Evolutionary conservation across 2,329 filamentous ascomycete species (phyloP).

Genomic region (Cladosporium sp.): DNA sequence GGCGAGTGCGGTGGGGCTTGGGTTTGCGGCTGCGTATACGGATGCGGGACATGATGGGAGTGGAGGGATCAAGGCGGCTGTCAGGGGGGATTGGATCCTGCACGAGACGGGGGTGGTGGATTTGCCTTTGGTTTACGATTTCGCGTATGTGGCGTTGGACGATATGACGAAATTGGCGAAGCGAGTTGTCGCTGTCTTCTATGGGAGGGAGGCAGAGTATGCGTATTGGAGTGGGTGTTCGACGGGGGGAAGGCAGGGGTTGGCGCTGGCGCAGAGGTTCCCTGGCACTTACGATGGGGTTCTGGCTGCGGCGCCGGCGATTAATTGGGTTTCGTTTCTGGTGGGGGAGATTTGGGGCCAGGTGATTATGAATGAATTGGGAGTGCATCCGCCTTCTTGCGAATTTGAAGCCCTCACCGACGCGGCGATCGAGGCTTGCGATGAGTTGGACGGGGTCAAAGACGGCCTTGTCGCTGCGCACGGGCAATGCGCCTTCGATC

Average conservation of each 20-base stretch:
- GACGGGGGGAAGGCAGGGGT: slow-evolving; percentile 34
- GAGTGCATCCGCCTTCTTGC: slow-evolving; percentile 21
- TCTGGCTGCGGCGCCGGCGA: slow-evolving; percentile 33
- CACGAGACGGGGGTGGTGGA: slow-evolving; percentile 44
- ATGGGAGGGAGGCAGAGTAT: slow-evolving; percentile 27
- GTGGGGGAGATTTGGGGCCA: slow-evolving; percentile 24
- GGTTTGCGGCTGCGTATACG: slow-evolving; percentile 26
- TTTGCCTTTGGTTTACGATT: slow-evolving; percentile 44
- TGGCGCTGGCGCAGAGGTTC: slow-evolving; percentile 34
- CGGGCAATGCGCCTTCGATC: slow-evolving; percentile 39
- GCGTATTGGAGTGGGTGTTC: slow-evolving; percentile 37
- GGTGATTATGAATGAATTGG: slow-evolving; percentile 21
- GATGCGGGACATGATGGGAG: slow-evolving; percentile 23
- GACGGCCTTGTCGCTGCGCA: slow-evolving; percentile 48
- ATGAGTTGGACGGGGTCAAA: slow-evolving; percentile 42
- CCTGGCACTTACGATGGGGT: slow-evolving; percentile 37
- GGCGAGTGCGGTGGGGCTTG: slow-evolving; percentile 22
- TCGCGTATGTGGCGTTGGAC: slow-evolving; percentile 38
- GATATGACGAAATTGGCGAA: slow-evolving; percentile 31
- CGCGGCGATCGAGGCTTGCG: slow-evolving; percentile 30
- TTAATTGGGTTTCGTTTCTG: slow-evolving; percentile 27
- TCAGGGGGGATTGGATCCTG: slow-evolving; percentile 16
- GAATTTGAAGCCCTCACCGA: slow-evolving; percentile 30
- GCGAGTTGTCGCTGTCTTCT: slow-evolving; percentile 27
- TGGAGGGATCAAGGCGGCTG: slow-evolving; percentile 1